Evolutionary conservation across 768 basidiomycete species (phyloP).

Genomic region (Podaxis rugospora): DNA sequence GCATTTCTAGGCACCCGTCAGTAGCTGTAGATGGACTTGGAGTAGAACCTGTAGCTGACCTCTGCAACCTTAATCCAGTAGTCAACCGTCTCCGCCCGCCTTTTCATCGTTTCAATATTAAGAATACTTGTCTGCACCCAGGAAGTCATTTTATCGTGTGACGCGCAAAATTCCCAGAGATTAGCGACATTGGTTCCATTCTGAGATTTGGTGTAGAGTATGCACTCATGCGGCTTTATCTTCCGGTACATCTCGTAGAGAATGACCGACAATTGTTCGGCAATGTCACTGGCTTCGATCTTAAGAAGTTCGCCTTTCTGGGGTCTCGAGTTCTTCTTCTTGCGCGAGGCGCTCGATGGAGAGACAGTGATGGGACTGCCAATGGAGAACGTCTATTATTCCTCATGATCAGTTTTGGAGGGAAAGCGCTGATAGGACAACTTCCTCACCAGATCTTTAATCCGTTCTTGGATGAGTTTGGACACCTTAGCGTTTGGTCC

Average conservation of each 20-base stretch:
- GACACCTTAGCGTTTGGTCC: conserved; percentile 32
- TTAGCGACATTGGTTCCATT: conserved; percentile 33
- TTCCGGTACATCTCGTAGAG: conserved; percentile 68
- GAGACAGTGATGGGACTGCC: conserved; percentile 21
- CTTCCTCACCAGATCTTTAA: conserved; percentile 51
- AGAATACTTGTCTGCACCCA: conserved; percentile 71
- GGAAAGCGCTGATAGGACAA: not conserved
- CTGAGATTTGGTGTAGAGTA: conserved; percentile 51
- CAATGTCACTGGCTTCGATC: conserved; percentile 65
- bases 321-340: conserved; percentile 41
- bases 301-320: conserved; percentile 60
- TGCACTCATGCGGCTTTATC: conserved; percentile 71
- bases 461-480: conserved; percentile 38
- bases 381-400: conserved; percentile 16
- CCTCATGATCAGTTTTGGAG: conserved; percentile 6
- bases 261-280: conserved; percentile 76
- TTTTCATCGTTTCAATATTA: conserved; percentile 42
- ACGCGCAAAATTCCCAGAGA: conserved; percentile 50
- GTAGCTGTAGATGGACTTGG: not conserved
- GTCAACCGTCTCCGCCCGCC: conserved; percentile 56
- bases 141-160: conserved; percentile 55
- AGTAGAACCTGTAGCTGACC: conserved; percentile 33
- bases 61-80: conserved; percentile 79
- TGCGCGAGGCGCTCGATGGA: conserved; percentile 21
- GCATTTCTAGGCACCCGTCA: conserved; percentile 48